Base-by-base conservation (phyloP, 805 yeast genomes). In the Yarrowia deformans region DNA sequence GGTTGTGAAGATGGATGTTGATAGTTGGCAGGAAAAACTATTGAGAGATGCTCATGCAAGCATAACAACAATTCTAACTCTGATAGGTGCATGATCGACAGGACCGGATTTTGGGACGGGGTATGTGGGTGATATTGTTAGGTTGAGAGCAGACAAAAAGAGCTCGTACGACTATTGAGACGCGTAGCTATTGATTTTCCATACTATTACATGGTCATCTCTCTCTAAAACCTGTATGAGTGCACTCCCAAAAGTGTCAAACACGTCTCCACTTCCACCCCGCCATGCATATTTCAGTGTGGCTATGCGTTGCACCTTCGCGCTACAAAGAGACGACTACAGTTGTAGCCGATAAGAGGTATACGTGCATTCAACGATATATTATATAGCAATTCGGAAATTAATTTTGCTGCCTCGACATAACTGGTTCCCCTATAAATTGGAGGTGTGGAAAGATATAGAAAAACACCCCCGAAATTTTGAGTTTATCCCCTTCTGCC, bases 21-120 rank as follows among this genome's bases (percentile, higher is more conserved):
- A 16, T n/a, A 49, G 39, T n/a, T 13, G 32, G 32, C 23, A 50
- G 29, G 16, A 46, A 18, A 50, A 50, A 35, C 39, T n/a, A n/a
- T 34, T 29, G 6, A n/a, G 12, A 34, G 23, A 50, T 29, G 40
- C 9, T 37, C 32, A 54, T 54, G 58, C 58, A 54, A 34, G 43
- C 14, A 32, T 39, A 37, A 39, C 39, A 54, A 23, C 29, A 56
- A 42, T 56, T 56, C 48, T 40, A 56, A 56, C 63, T 56, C 32
- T 56, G 63, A 56, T 56, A 56, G 48, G 63, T 56, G 63, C 63
- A 56, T 40, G 61, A 55, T 55, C 45, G 61, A 8, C 61, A 55
- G 61, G 46, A 39, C 45, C 46, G 42, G 23, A 12, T 52, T 52
- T 35, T 16, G 23, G 19, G 7, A 39, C n/a, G 43, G 16, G 6